Base-by-base conservation (phyloP, 306 rosid genomes). In the Casuarina equisetifolia region DNA sequence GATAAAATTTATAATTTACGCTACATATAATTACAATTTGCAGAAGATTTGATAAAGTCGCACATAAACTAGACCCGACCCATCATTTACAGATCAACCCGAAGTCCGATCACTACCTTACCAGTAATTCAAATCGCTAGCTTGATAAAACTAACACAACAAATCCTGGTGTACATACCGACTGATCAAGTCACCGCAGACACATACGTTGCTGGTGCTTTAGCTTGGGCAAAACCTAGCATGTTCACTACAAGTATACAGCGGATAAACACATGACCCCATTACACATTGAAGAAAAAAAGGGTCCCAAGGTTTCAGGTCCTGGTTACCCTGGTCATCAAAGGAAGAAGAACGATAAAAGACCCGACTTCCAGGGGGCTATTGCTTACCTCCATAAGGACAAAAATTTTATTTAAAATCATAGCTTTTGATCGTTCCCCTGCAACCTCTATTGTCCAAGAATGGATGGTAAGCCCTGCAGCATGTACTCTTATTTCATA, bases 401-500 rank as follows among this genome's bases (percentile, higher is more conserved):
- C 57, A 52, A 16, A 38, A 54, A 35, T 45, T 62, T 12, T 40
- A n/a, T 16, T 11, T 42, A 49, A 40, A 63, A 77, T 19, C 57
- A 83, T 46, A 77, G 67, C 76, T 76, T 70, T 74, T 68, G 61
- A 78, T 20, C 17, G 44, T 55, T 81, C 74, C 77, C 40, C 70
- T 73, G 85, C 82, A 82, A 53, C 74, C 55, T 77, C 76, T 39
- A 69, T 55, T 73, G 81, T 19, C 69, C 84, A 74, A 63, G 74
- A 52, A 44, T 25, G 78, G 73, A 38, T 81, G n/a, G 25, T 2
- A 8, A 53, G 51, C 62, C 67, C 77, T 77, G 72, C 55, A 86
- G 76, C 75, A 75, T 62, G 69, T 49, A 12, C 17, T n/a, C 32
- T n/a, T 59, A 40, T 42, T 75, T 68, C 73, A 42, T 46, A 52